Evolutionary conservation across 1,284 basidiomycete species (phyloP).

Genomic region (Rhodotorula glutinis): DNA sequence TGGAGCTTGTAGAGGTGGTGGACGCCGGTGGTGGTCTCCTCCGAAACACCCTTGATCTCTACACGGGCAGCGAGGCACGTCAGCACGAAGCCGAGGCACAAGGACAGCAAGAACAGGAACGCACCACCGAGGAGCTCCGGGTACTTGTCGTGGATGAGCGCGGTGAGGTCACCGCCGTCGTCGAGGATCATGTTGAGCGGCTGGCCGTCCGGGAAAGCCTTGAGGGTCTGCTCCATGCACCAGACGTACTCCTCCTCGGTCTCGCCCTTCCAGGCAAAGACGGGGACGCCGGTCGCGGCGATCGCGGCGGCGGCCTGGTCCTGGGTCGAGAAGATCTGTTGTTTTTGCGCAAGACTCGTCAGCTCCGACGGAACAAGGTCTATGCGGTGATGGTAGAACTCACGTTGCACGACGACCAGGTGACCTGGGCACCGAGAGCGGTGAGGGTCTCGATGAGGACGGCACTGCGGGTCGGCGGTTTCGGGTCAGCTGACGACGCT

Average conservation of each 20-base stretch:
- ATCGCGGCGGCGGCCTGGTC: constrained; percentile 98
- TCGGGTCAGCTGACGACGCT: constrained; percentile 66
- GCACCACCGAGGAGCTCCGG: constrained; percentile 76
- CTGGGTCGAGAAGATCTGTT: constrained; percentile 87
- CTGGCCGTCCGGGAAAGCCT: constrained; percentile 66
- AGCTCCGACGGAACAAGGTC: too few relatives aligned
- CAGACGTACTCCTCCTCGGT: constrained; percentile 98
- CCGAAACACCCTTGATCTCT: constrained; percentile 90
- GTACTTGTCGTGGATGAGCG: constrained; percentile 92
- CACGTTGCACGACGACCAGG: constrained; percentile 89
- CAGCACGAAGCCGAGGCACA: constrained; percentile 6
- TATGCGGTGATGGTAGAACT: too few relatives aligned
- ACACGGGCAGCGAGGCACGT: neutral
- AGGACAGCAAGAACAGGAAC: constrained; percentile 23
- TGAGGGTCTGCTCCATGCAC: constrained; percentile 89
- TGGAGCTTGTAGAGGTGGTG: constrained; percentile 98
- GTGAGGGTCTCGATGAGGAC: constrained; percentile 95
- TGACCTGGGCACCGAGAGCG: constrained; percentile 91
- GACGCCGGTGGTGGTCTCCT: constrained; percentile 99
- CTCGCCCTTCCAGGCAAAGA: constrained; percentile 99
- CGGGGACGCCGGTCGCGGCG: constrained; percentile 95
- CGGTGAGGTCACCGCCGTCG: constrained; percentile 96
- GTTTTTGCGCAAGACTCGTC: neutral
- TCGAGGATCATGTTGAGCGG: constrained; percentile 98
- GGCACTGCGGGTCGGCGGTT: constrained; percentile 51